Evolutionary conservation across 2,329 filamentous ascomycete species (phyloP).

Genomic region (Pyrenophora graminea): DNA sequence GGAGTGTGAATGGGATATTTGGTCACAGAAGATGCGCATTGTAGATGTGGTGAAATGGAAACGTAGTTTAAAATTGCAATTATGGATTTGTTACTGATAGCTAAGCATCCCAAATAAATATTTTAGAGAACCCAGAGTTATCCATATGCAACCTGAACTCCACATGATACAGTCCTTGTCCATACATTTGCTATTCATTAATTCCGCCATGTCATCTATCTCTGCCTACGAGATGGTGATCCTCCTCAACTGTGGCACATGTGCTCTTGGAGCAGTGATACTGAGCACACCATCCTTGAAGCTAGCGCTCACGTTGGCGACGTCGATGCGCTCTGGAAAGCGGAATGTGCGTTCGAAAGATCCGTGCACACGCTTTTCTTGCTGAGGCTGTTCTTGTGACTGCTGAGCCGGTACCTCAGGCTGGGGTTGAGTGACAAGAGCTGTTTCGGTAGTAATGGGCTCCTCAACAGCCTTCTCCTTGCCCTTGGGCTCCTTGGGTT

Average conservation of each 20-base stretch:
- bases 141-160: neutral
- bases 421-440: conserved; percentile 25
- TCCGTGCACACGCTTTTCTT: conserved; percentile 64
- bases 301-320: conserved; percentile 63
- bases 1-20: neutral
- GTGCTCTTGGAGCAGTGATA: conserved; percentile 67
- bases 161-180: neutral
- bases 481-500: conserved; percentile 31
- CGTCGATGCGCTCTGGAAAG: conserved; percentile 68
- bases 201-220: neutral
- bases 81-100: neutral
- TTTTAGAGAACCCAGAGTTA: neutral
- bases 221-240: conserved; percentile 34
- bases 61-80: neutral
- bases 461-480: conserved; percentile 36
- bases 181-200: neutral
- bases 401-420: conserved; percentile 20
- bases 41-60: neutral
- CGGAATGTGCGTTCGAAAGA: conserved; percentile 70
- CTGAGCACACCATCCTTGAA: conserved; percentile 69
- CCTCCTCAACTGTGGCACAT: conserved; percentile 29
- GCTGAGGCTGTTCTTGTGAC: conserved; percentile 14
- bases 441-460: conserved; percentile 14
- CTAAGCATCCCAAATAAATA: neutral
- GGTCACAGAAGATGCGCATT: no score